Evolutionary conservation across 345 rosid species (phyloP).

Genomic region (Dovyalis caffra): DNA sequence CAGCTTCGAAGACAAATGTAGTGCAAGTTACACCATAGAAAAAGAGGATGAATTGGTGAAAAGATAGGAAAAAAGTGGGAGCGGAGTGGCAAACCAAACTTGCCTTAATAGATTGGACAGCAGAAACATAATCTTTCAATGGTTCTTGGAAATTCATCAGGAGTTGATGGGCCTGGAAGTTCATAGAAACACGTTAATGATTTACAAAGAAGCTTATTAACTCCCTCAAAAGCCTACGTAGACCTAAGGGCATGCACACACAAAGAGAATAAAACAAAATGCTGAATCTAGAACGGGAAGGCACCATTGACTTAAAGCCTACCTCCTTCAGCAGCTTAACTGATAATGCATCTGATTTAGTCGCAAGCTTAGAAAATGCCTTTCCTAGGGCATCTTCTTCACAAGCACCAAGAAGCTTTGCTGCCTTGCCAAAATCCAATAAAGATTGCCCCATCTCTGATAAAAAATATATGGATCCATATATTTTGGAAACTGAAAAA

Average conservation of each 20-base stretch:
- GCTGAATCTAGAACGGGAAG: neutral
- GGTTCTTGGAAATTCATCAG: slow-evolving; percentile 97
- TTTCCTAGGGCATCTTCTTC: slow-evolving; percentile 86
- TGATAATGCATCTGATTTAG: slow-evolving; percentile 74
- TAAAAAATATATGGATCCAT: no score
- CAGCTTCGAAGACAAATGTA: neutral
- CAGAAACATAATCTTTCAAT: slow-evolving; percentile 86
- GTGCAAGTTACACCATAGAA: neutral
- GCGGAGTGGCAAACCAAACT: neutral
- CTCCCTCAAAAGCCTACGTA: slow-evolving; percentile 40
- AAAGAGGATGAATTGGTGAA: no score
- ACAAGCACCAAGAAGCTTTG: slow-evolving; percentile 85
- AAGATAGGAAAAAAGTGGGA: neutral
- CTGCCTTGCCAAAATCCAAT: slow-evolving; percentile 90
- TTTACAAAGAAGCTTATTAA: neutral
- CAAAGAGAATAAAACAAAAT: neutral
- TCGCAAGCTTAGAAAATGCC: slow-evolving; percentile 81
- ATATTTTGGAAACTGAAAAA: no score
- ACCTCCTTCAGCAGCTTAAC: slow-evolving; percentile 88
- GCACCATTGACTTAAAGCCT: slow-evolving; percentile 7
- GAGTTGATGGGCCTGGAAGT: slow-evolving; percentile 73
- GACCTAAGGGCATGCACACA: neutral
- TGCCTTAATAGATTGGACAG: slow-evolving; percentile 89
- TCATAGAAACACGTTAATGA: slow-evolving; percentile 15
- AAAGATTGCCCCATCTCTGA: slow-evolving; percentile 91